Percentiles rank a stretch among this genome's conserved stretches.
Conservation (phyloP, 768 basidiomycete genomes). For the Collybia sp. region DNA sequence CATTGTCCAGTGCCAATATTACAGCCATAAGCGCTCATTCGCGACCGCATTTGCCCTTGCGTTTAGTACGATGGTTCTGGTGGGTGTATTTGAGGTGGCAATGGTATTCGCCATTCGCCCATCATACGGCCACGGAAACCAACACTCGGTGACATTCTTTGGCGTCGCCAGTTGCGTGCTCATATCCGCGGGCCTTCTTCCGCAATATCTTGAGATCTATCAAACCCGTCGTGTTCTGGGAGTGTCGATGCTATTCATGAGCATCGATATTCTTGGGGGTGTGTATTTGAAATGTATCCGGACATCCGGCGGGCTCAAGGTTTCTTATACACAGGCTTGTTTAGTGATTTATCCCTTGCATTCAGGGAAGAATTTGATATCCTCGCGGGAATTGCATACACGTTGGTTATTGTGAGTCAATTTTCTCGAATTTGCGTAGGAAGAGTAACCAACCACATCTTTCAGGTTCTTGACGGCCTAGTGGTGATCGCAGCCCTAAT, state of each 20-base stretch:
- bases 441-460: too few species aligned
- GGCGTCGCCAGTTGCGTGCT: constrained; percentile 59
- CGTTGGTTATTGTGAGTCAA: constrained; percentile 51
- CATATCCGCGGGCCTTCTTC: constrained; percentile 41
- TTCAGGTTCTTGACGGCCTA: too few species aligned
- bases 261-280: constrained; percentile 65
- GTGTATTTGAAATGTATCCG: constrained; percentile 16
- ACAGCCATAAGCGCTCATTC: constrained; percentile 40
- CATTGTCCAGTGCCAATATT: constrained; percentile 58
- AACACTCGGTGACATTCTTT: constrained; percentile 42
- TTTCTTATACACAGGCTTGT: constrained; percentile 14
- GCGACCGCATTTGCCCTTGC: constrained; percentile 29
- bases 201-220: constrained; percentile 79
- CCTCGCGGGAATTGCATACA: constrained; percentile 58
- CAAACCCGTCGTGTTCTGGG: constrained; percentile 58
- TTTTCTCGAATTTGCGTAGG: not conserved
- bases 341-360: constrained; percentile 63
- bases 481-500: too few species aligned
- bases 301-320: too few species aligned
- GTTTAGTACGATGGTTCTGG: constrained; percentile 31
- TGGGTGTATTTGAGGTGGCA: constrained; percentile 54
- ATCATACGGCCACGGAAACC: constrained; percentile 23
- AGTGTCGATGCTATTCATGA: constrained; percentile 66
- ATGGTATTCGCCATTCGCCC: constrained; percentile 57
- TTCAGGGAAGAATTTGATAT: constrained; percentile 63